These are phyloP conservation scores for Aspergillus latus DNA, from an alignment of 2,329 filamentous ascomycete species.

Conservation along the genomic window DNA sequence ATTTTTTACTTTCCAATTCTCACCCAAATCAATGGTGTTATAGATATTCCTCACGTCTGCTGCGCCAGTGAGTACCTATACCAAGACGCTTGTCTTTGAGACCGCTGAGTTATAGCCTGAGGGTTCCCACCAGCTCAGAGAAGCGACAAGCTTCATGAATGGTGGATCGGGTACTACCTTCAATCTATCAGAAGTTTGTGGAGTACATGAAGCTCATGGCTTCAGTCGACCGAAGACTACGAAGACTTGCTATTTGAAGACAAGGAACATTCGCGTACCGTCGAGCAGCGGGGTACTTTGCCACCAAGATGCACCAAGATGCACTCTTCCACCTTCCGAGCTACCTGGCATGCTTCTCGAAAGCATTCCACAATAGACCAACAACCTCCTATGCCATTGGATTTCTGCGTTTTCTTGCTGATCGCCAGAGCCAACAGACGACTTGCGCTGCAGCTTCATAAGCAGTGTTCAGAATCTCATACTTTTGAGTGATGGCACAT, in stretches of 20 bases:
- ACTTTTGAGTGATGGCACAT: not conserved
- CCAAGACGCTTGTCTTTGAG: not conserved
- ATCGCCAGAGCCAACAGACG: not conserved
- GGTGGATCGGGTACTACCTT: too few species aligned
- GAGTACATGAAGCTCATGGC: not conserved
- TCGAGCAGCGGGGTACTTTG: not conserved
- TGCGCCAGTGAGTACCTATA: not conserved
- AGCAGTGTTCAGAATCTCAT: not conserved
- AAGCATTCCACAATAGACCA: too few species aligned
- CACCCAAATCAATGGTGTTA: not conserved
- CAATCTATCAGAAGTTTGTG: too few species aligned
- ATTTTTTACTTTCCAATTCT: not conserved
- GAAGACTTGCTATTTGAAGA: not conserved
- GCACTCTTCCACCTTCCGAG: too few species aligned
- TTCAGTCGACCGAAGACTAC: not conserved
- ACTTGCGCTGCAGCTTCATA: not conserved
- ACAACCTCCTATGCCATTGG: not conserved
- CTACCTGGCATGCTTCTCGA: not conserved
- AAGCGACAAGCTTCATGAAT: not conserved
- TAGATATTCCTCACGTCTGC: not conserved
- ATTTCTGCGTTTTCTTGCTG: not conserved
- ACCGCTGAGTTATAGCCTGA: not conserved
- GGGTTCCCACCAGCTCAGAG: not conserved
- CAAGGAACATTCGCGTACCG: not conserved
- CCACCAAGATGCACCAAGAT: too few species aligned